Percentiles rank a stretch among this genome's conserved stretches.
These are phyloP conservation scores for Boletus semigastroideus DNA, from an alignment of 1,284 basidiomycete species.

Conservation along the genomic window DNA sequence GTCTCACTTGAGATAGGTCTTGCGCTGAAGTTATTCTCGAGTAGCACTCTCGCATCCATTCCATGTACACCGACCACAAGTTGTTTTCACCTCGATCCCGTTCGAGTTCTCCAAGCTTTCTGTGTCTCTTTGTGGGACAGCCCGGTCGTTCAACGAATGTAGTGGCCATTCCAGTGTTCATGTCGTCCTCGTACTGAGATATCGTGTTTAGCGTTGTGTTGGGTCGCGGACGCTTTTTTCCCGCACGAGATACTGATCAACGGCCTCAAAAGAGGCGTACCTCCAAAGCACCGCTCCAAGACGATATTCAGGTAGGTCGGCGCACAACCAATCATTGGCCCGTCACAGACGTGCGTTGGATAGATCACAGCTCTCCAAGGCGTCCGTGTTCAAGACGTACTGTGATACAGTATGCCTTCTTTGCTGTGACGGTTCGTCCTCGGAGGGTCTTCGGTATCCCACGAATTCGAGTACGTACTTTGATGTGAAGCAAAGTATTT, in stretches of 20 bases:
- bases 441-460: constrained; percentile 5
- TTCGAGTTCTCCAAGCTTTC: constrained; percentile 61
- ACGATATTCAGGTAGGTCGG: constrained; percentile 57
- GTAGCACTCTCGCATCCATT: constrained; percentile 48
- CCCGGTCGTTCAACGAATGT: constrained; percentile 69
- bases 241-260: constrained; percentile 67
- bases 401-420: constrained; percentile 23
- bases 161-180: constrained; percentile 19
- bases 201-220: constrained; percentile 57
- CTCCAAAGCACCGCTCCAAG: constrained; percentile 63
- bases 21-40: background rate
- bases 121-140: constrained; percentile 30
- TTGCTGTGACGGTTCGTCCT: constrained; percentile 2
- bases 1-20: background rate
- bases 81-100: constrained; percentile 55
- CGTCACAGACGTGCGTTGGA: background rate
- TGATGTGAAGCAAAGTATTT: constrained; percentile 36
- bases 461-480: constrained; percentile 35
- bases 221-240: constrained; percentile 51
- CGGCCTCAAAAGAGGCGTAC: constrained; percentile 72
- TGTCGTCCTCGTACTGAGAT: constrained; percentile 8
- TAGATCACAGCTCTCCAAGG: constrained; percentile 53
- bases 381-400: constrained; percentile 47
- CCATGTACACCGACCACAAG: constrained; percentile 44
- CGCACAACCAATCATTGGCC: background rate